Conservation (phyloP, 495 filamentous ascomycete species). For the Pyronema domesticum region DNA sequence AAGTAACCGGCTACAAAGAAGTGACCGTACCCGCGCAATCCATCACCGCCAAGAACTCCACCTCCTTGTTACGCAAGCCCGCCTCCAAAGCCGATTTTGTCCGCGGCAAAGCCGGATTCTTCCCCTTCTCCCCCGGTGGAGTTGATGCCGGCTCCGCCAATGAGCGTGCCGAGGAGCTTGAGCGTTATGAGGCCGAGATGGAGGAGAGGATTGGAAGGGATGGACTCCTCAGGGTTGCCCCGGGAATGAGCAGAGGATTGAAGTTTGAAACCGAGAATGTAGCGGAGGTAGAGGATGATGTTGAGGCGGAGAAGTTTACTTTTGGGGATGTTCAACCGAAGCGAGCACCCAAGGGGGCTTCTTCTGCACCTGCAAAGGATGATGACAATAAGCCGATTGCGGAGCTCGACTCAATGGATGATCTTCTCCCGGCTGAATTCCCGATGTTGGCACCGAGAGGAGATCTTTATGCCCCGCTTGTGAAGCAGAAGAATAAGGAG, state of each 20-base stretch:
- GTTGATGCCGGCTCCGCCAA: slow-evolving; percentile 66
- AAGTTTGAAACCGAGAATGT: slow-evolving; percentile 47
- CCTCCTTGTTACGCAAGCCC: slow-evolving; percentile 72
- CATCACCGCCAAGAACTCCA: slow-evolving; percentile 91
- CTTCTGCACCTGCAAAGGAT: background rate
- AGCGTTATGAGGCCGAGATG: slow-evolving; percentile 11
- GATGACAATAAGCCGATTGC: slow-evolving; percentile 22
- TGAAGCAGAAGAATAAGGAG: slow-evolving; percentile 57
- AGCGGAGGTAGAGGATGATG: slow-evolving; percentile 37
- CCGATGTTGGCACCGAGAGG: slow-evolving; percentile 76
- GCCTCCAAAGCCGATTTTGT: slow-evolving; percentile 83
- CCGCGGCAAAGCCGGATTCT: slow-evolving; percentile 84
- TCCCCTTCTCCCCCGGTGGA: slow-evolving; percentile 87
- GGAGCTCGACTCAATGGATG: slow-evolving; percentile 62
- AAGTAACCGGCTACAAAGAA: slow-evolving; percentile 85
- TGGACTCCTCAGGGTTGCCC: slow-evolving; percentile 63
- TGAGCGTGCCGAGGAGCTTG: slow-evolving; percentile 21
- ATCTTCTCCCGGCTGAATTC: slow-evolving; percentile 80
- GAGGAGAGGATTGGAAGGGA: slow-evolving; percentile 37
- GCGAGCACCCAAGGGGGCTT: slow-evolving; percentile 38
- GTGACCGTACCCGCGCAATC: slow-evolving; percentile 81
- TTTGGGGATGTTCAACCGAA: slow-evolving; percentile 28
- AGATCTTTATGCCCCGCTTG: slow-evolving; percentile 40
- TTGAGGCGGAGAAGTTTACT: slow-evolving; percentile 43
- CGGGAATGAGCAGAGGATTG: slow-evolving; percentile 66